phyloP scores from a whole-genome alignment of 1,139 yeast genomes.

The Blastobotrys arbuscula region DNA sequence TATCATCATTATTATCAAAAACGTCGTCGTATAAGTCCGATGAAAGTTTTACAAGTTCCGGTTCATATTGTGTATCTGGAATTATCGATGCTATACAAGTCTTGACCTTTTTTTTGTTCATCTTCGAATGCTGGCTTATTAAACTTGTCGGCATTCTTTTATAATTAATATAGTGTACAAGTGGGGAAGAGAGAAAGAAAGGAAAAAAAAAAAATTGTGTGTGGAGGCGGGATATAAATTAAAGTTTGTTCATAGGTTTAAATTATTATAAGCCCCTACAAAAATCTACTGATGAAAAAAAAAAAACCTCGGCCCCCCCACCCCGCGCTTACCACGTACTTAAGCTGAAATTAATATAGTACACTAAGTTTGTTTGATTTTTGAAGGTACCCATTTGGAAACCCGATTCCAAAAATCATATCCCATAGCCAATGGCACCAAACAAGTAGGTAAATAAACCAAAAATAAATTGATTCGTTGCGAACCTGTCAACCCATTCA shows the following conservation, averaged over 20 bases:
- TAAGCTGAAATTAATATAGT: too few relatives aligned
- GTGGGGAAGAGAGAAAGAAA: not conserved
- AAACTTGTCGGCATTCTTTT: slow-evolving; percentile 2
- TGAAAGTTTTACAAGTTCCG: slow-evolving; percentile 15
- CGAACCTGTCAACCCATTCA: slow-evolving; percentile 30
- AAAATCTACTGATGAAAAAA: not conserved
- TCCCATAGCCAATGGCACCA: slow-evolving; percentile 56
- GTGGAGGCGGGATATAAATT: too few relatives aligned
- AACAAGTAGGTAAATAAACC: slow-evolving; percentile 61
- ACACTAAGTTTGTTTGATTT: too few relatives aligned
- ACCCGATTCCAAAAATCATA: slow-evolving; percentile 35
- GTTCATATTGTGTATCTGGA: not conserved
- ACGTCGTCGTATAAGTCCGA: slow-evolving; percentile 16
- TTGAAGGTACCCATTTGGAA: slow-evolving; percentile 9
- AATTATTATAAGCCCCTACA: too few relatives aligned
- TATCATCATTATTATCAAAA: too few relatives aligned
- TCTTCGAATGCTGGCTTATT: not conserved
- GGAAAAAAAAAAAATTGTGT: not conserved
- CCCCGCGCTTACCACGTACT: too few relatives aligned
- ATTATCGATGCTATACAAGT: not conserved
- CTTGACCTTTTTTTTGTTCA: not conserved
- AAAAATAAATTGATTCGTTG: slow-evolving; percentile 43
- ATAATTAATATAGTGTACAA: not conserved
- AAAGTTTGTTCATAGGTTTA: too few relatives aligned
- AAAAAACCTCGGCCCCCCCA: not conserved